These are phyloP conservation scores for Lobosporangium transversale DNA, from an alignment of 192 early-diverging fungal species.

Conservation along the genomic window DNA sequence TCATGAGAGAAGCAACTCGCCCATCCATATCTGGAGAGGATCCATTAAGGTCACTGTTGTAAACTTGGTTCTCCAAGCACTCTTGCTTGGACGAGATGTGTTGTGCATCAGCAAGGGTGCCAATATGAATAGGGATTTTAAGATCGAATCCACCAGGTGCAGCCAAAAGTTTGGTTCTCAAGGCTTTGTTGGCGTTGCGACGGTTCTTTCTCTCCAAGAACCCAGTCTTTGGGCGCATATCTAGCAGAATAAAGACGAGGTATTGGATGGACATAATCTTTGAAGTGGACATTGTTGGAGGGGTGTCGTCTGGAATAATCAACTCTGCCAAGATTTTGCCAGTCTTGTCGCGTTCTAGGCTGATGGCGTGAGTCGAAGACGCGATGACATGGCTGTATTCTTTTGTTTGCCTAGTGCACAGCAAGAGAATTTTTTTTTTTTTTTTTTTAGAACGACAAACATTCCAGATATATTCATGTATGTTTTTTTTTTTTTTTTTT, in stretches of 20 bases:
- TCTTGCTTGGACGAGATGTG: too few relatives aligned
- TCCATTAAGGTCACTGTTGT: too few relatives aligned
- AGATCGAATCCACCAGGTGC: conserved; percentile 25
- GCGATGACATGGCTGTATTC: conserved; percentile 31
- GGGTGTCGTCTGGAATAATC: conserved; percentile 10
- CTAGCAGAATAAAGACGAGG: conserved; percentile 23
- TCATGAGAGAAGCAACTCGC: too few relatives aligned
- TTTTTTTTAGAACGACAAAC: too few relatives aligned
- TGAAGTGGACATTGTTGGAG: conserved; percentile 35
- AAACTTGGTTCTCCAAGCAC: too few relatives aligned
- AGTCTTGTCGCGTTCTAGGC: conserved; percentile 2
- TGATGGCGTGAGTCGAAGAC: background rate
- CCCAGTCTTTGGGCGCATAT: conserved; percentile 16
- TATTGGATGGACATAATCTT: conserved; percentile 42
- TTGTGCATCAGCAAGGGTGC: conserved; percentile 12
- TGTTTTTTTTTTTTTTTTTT: too few relatives aligned
- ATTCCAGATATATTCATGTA: too few relatives aligned
- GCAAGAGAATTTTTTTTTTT: too few relatives aligned
- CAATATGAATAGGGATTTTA: conserved; percentile 23
- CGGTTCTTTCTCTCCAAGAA: conserved; percentile 18
- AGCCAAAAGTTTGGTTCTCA: conserved; percentile 9
- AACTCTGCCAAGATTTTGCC: conserved; percentile 22
- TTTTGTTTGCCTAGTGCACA: conserved; percentile 5
- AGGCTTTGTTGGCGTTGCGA: conserved; percentile 9
- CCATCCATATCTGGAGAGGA: too few relatives aligned